phyloP scores from a whole-genome alignment of 2,329 filamentous ascomycete genomes.

The Alternaria arborescens region DNA sequence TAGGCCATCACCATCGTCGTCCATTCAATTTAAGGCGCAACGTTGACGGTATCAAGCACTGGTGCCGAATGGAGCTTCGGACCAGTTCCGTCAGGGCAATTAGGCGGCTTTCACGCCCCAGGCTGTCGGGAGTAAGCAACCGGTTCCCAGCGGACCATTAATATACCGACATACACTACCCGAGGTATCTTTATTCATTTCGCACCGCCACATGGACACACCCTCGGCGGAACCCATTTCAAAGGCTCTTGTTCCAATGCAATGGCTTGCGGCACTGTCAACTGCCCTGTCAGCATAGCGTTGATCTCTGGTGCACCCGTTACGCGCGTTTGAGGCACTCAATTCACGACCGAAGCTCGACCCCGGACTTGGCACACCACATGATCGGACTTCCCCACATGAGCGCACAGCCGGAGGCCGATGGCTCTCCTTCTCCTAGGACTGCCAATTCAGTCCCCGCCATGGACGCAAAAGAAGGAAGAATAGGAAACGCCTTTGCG shows the following conservation, averaged over 20 bases:
- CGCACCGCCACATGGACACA: conserved; percentile 27
- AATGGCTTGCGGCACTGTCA: conserved; percentile 18
- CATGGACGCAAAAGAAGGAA: conserved; percentile 49
- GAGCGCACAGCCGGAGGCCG: conserved; percentile 35
- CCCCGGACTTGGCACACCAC: conserved; percentile 41
- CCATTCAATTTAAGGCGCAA: conserved; percentile 10
- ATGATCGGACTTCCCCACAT: conserved; percentile 50
- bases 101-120: conserved; percentile 23
- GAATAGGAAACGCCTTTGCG: conserved; percentile 49
- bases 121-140: conserved; percentile 33
- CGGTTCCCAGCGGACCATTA: conserved; percentile 37
- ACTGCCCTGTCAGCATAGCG: conserved; percentile 18
- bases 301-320: conserved; percentile 19
- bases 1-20: conserved; percentile 12
- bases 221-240: conserved; percentile 18
- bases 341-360: conserved; percentile 25
- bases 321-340: conserved; percentile 15
- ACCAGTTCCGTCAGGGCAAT: conserved; percentile 20
- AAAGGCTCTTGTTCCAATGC: conserved; percentile 19
- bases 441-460: conserved; percentile 38
- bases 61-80: conserved; percentile 27
- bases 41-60: conserved; percentile 4
- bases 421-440: conserved; percentile 36
- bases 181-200: conserved; percentile 37
- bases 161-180: conserved; percentile 38